Evolutionary conservation across 306 rosid species (phyloP).

Genomic region (Datisca glomerata): DNA sequence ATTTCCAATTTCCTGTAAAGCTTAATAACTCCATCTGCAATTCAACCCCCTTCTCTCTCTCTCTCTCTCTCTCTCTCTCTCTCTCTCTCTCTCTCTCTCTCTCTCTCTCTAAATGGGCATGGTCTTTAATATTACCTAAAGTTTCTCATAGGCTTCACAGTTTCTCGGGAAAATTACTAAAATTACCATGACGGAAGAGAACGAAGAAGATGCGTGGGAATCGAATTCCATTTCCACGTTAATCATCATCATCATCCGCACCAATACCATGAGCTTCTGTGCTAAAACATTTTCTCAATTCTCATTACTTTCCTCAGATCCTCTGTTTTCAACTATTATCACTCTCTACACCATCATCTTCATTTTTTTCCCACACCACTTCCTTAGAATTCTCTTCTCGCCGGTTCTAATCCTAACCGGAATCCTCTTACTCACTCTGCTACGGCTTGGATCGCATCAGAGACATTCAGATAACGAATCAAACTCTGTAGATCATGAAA

Average conservation of each 20-base stretch:
- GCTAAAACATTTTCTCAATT: no score
- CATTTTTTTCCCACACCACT: conserved; percentile 42
- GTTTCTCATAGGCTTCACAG: no score
- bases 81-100: neutral
- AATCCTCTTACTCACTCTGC: conserved; percentile 32
- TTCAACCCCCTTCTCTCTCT: neutral
- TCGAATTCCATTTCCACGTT: conserved; percentile 14
- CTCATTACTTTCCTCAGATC: conserved; percentile 29
- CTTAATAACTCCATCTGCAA: no score
- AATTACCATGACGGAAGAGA: neutral
- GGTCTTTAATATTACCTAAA: no score
- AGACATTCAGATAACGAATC: conserved; percentile 9
- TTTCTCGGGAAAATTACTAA: neutral
- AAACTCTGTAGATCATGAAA: conserved; percentile 1
- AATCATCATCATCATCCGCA: neutral
- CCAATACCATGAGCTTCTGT: neutral
- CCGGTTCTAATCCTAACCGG: conserved; percentile 43
- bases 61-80: neutral
- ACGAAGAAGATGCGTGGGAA: conserved; percentile 11
- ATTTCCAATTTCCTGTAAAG: no score
- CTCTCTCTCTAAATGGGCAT: neutral
- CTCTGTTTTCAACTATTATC: conserved; percentile 59
- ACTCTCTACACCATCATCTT: conserved; percentile 39
- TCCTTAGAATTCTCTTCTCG: conserved; percentile 36
- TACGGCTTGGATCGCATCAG: conserved; percentile 68